Evolutionary conservation across 768 basidiomycete species (phyloP), one percentile per base, ranked within the genome.

Genomic region (Russula sp.): DNA sequence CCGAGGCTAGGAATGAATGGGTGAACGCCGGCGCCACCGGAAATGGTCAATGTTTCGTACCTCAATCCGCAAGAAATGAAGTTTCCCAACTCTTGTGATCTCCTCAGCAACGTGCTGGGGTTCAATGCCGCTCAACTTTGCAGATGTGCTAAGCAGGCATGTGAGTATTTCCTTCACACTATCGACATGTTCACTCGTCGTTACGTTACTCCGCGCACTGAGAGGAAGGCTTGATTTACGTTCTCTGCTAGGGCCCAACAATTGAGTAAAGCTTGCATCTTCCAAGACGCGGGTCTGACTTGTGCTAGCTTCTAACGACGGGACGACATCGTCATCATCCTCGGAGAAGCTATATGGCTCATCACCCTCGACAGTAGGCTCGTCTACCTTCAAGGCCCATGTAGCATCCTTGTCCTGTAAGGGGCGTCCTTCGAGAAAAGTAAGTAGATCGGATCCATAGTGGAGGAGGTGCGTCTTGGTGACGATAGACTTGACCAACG

Each of bases 391-490:
- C 68, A 87, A 71, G n/a, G 90, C 86, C 91, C 92, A 93, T 7
- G 83, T 74, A 26, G 79, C 78, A 72, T 93, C 90, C 59, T 80
- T 79, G 71, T 93, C 91, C n/a, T 78, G 75, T 28, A 89, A 77
- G 40, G 87, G 80, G 11, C 91, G 77, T 55, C 81, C 77, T 68
- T 92, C 89, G 40, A 90, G 77, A 72, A 94, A 93, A 1, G 90
- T 89, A 11, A 91, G 80, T 69, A 94, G 84, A 70, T 91, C 88
- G 18, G 89, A 86, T 42, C 88, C 92, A 67, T 94, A 94, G 73
- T 93, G 91, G 16, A 92, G 79, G 24, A 92, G 84, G 71, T 92
- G 86, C 0, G 88, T 88, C 73, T 92, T 90, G 56, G 85, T 83
- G 10, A 88, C 79, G 67, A 92, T 87, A 0, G 88, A 90, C 69